These are phyloP conservation scores for Dactylorhiza incarnata DNA, from an alignment of 106 monocot species.

Conservation along the genomic window DNA sequence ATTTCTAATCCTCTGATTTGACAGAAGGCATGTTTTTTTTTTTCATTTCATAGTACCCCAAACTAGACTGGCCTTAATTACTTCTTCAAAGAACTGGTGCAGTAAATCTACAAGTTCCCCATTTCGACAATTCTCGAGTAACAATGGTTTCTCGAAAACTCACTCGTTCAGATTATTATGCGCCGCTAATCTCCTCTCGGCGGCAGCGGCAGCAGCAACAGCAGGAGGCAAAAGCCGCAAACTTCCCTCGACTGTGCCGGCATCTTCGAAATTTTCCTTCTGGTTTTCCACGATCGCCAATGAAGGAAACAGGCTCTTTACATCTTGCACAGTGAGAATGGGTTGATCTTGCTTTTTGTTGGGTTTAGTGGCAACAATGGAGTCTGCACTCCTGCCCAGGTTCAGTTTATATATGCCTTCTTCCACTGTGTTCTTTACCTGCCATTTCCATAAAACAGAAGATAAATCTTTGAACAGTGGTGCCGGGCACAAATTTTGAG, in stretches of 20 bases:
- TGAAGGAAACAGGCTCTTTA: constrained; percentile 55
- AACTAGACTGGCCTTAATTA: too few species aligned
- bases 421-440: constrained; percentile 86
- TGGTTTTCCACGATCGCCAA: neutral
- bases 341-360: constrained; percentile 57
- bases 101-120: neutral
- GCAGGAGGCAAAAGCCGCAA: constrained; percentile 53
- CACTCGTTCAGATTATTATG: constrained; percentile 4
- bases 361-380: constrained; percentile 30
- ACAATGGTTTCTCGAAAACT: neutral
- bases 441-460: constrained; percentile 7
- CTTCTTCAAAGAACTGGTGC: neutral
- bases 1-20: too few species aligned
- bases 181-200: constrained; percentile 64
- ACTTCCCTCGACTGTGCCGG: constrained; percentile 15
- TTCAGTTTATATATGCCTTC: constrained; percentile 89
- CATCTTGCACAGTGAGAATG: constrained; percentile 57
- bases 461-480: too few species aligned
- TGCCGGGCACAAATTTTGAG: too few species aligned
- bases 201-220: constrained; percentile 79
- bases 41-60: too few species aligned
- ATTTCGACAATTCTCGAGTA: neutral
- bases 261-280: constrained; percentile 14
- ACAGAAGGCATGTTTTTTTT: too few species aligned
- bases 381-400: constrained; percentile 31